Percentiles rank a stretch among this genome's conserved stretches.
Evolutionary conservation across 768 basidiomycete genomes (phyloP).

Genomic region (Trametes villosa): DNA sequence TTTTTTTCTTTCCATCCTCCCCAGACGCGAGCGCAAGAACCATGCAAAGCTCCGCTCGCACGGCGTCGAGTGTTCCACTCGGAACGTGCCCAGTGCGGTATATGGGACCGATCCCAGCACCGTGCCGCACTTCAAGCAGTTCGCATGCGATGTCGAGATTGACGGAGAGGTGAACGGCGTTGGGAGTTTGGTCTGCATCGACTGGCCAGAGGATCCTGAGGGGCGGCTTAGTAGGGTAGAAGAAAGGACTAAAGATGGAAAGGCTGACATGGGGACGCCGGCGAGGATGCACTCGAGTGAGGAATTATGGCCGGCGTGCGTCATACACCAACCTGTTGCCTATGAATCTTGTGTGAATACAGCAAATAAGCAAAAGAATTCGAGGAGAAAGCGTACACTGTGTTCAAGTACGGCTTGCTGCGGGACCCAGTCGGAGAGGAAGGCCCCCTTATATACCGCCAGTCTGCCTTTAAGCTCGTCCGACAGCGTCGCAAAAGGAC

Average conservation of each 20-base stretch:
- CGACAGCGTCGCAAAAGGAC: not conserved
- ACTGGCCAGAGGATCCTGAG: conserved; percentile 28
- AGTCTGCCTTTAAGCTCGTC: not conserved
- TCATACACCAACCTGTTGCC: conserved; percentile 14
- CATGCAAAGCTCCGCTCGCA: conserved; percentile 22
- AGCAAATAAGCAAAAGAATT: not conserved
- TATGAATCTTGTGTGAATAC: not conserved
- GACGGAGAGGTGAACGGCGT: conserved; percentile 27
- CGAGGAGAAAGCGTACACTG: not conserved
- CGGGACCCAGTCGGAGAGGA: conserved; percentile 2
- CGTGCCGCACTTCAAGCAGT: conserved; percentile 30
- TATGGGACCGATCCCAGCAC: conserved; percentile 19
- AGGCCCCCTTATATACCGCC: not conserved
- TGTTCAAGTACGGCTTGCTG: conserved; percentile 4
- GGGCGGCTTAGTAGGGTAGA: no score
- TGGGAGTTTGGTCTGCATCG: conserved; percentile 29
- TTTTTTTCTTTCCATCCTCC: conserved; percentile 30
- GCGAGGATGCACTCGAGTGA: conserved; percentile 11
- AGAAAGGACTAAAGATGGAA: no score
- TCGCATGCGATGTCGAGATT: conserved; percentile 32
- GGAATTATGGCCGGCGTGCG: conserved; percentile 16
- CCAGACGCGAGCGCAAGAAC: conserved; percentile 28
- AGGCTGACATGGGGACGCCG: conserved; percentile 11
- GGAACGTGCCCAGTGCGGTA: conserved; percentile 17
- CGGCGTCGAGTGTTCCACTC: conserved; percentile 28